Evolutionary conservation across 164 flowering plant genomes (phyloP).

Genomic region (Taxillus chinensis): DNA sequence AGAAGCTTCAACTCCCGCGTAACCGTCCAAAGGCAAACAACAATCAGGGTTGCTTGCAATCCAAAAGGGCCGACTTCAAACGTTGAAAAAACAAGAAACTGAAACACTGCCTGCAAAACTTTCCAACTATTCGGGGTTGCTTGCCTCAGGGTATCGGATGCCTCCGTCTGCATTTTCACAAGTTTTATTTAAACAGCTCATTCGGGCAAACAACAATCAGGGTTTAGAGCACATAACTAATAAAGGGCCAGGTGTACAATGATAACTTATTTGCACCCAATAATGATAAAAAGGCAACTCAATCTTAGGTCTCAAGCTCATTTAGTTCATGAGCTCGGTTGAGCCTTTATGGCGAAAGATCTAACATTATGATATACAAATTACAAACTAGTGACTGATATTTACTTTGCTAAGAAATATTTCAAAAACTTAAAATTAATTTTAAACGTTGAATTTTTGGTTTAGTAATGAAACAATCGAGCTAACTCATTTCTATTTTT

Average conservation of each 20-base stretch:
- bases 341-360: no score
- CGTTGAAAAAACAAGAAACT: constrained; percentile 15
- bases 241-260: background rate
- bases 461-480: no score
- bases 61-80: constrained; percentile 10
- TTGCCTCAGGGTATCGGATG: constrained; percentile 42
- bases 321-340: no score
- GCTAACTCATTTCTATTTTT: no score
- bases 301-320: no score
- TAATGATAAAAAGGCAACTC: no score
- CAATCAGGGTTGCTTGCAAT: constrained; percentile 6
- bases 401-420: no score
- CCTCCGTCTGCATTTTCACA: constrained; percentile 45
- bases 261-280: no score
- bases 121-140: constrained; percentile 1
- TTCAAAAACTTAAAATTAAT: no score
- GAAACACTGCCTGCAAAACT: constrained; percentile 8
- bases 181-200: constrained; percentile 1
- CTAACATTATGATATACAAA: no score
- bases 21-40: constrained; percentile 4
- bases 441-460: no score
- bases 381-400: no score
- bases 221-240: background rate
- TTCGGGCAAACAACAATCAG: background rate
- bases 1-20: constrained; percentile 3